Evolutionary conservation across 2,329 filamentous ascomycete genomes (phyloP), one percentile per base, ranked within the genome.

Genomic region (Fusarium phyllophilum): DNA sequence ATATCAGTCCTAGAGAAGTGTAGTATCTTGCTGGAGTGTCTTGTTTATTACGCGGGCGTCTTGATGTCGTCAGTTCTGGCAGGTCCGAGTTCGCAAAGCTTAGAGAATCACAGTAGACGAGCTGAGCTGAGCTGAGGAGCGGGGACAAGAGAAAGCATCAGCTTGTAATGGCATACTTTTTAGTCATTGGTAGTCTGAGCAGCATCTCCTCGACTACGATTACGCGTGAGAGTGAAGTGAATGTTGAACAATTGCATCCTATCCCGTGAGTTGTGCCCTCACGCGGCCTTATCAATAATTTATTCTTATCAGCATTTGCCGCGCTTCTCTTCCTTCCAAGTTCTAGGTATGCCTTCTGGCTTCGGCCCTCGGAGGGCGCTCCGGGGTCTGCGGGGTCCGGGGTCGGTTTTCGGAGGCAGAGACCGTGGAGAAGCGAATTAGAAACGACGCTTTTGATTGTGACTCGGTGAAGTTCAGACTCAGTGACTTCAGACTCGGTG

Each of bases 161-260:
- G 68, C 75, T 80, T 75, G 61, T 78, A 78, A 79, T 78, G 75
- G 78, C 76, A 79, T 79, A 75, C 68, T 74, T 79, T 72, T 72
- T 76, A 74, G 71, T 76, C 73, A 70, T 73, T 48, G 64, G 65
- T 74, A 73, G 57, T 74, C 55, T 58, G 66, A 72, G 71, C 64
- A 69, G 58, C 36, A 61, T 51, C 56, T 48, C 64, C 62, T 70
- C 45, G 38, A 71, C 69, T 72, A 72, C 69, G 67, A 65, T 74
- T 55, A 62, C 59, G 69, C 61, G 70, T 62, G 60, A 74, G 71
- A 74, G 72, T 68, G 62, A 61, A 68, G 52, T 44, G 62, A 65
- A 33, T 41, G 60, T 60, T 44, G 42, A 70, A 51, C 20, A 70
- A 45, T 39, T 52, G 36, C 36, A 44, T 31, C 34, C 33, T 8